Base-by-base conservation (phyloP, 176 grass and related monocot species). In the Juncus effusus region DNA sequence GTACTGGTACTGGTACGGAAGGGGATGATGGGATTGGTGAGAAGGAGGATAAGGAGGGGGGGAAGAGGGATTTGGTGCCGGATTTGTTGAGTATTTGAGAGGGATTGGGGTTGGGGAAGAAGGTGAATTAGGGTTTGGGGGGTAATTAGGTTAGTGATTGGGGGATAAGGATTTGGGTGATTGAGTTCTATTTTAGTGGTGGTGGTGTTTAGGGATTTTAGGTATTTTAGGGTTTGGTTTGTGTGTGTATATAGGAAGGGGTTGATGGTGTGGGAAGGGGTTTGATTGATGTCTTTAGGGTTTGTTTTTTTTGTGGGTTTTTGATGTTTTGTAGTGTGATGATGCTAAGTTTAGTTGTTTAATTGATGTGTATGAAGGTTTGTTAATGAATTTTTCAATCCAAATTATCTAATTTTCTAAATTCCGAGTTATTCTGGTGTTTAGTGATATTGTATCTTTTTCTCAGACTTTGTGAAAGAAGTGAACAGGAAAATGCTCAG, bases 31-130 rank as follows among this genome's bases (percentile, higher is more conserved):
- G 72, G 2, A 40, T 35, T 7, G 65, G 57, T 6, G 85, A 92
- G 53, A 77, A 80, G 37, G 19, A 28, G 19, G 19, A 28, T 28
- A 28, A 28, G 19, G 19, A 44, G 3, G 66, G 56, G 52, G 60
- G 59, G 0, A 57, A 37, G 10, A 73, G 80, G 52, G 66, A 69
- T 2, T 77, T 72, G 0, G 61, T 80, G 6, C 41, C 67, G 13
- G 85, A 84, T 65, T 87, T 89, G 35, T 86, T 96, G 36, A 89
- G 88, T 79, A 96, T 96, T 57, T 96, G 85, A 88, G 58, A 16
- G 79, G 51, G 3, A 36, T 4, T 69, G 52, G 67, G 14, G 73
- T 75, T 28, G 1, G 19, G 19, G 19, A 28, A 28, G 19, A 28
- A 28, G 19, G 19, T 28, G 19, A 63, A 77, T 60, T 70, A 78